Base-by-base conservation (phyloP, 495 filamentous ascomycete species). In the Penicillium manginii region DNA sequence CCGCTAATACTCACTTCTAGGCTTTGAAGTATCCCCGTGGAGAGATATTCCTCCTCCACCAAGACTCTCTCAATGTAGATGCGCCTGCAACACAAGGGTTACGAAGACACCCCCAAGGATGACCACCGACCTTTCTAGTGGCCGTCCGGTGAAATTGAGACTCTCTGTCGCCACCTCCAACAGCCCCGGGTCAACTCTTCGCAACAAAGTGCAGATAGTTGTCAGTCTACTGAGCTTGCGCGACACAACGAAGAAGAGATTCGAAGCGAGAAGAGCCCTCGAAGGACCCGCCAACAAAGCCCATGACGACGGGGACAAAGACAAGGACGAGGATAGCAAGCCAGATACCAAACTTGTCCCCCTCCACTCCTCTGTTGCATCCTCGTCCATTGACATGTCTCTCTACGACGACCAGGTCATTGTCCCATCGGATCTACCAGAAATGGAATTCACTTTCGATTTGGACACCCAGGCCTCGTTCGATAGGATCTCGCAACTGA, bases 171-270 rank as follows among this genome's bases (percentile, higher is more conserved):
- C 45, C 9, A 12, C 40, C n/a, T n/a, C n/a, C 22, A 47, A 26
- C 21, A 11, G 21, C 2, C 45, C 23, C 12, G 45, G 52, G 7
- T 54, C 60, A 31, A 32, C 50, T 0, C 59, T 69, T 2, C 59
- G 57, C 10, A 65, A 51, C 0, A 43, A 59, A 2, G 48, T 69
- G 0, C 47, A 58, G 22, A 42, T 69, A 1, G 43, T 69, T 10
- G 59, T 67, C 0, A 62, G 52, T 10, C 45, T 69, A 1, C 40
- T 69, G 0, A 57, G 35, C 18, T 37, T 69, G 2, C 56, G 61
- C 0, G 23, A 23, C 15, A 49, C 7, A 32, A 52, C 52, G 49
- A 50, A 35, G 11, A 55, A 62, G 32, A 60, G 15, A 19, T 19
- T 54, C 21, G 32, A 59, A 48, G 53, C 49, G 5, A 26, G 46